Conservation (phyloP, 768 basidiomycete genomes). For the Suillus americanus region DNA sequence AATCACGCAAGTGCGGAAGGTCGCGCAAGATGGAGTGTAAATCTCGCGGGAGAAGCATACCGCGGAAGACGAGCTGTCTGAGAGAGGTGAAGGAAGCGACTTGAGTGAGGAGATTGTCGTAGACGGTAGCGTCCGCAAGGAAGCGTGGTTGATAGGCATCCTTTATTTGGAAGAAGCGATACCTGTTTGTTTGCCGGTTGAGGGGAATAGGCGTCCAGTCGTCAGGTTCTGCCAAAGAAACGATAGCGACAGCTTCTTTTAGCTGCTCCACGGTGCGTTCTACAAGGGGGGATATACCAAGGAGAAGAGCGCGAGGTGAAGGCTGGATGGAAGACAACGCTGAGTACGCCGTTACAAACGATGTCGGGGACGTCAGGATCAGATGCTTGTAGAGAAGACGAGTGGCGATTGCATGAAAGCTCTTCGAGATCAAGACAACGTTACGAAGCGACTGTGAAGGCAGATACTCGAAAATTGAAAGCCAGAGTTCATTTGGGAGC, state of each 20-base stretch:
- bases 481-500: slow-evolving; percentile 40
- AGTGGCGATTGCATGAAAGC: slow-evolving; percentile 29
- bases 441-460: slow-evolving; percentile 29
- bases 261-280: slow-evolving; percentile 29
- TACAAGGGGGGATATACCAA: slow-evolving; percentile 19
- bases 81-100: slow-evolving; percentile 33
- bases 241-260: slow-evolving; percentile 23
- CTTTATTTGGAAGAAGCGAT: not conserved
- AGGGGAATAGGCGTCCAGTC: slow-evolving; percentile 13
- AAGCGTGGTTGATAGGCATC: slow-evolving; percentile 26
- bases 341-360: slow-evolving; percentile 10
- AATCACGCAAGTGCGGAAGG: slow-evolving; percentile 36
- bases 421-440: slow-evolving; percentile 31
- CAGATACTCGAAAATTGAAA: slow-evolving; percentile 37
- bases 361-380: slow-evolving; percentile 32
- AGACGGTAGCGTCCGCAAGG: slow-evolving; percentile 24
- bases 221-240: slow-evolving; percentile 14
- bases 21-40: slow-evolving; percentile 37
- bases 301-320: slow-evolving; percentile 16
- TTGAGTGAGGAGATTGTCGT: slow-evolving; percentile 23
- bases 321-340: slow-evolving; percentile 11
- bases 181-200: slow-evolving; percentile 9
- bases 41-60: slow-evolving; percentile 36
- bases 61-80: slow-evolving; percentile 35
- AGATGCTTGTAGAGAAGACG: slow-evolving; percentile 21